Evolutionary conservation across 257 asterid species (phyloP).

Genomic region (Solanum chaucha): DNA sequence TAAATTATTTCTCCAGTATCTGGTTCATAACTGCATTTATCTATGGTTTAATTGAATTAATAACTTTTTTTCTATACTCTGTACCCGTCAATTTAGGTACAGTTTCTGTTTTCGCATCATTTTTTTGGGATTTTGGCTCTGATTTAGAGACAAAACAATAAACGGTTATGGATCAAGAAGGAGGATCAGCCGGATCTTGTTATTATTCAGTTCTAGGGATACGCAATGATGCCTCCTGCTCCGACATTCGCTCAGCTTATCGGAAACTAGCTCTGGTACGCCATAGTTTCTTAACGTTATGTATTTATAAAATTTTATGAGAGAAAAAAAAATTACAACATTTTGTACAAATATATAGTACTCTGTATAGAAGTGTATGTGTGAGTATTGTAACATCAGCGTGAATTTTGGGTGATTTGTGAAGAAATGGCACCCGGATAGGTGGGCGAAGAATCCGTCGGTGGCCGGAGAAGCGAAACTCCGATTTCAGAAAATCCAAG

Average conservation of each 20-base stretch:
- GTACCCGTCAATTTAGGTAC: neutral
- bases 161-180: constrained; percentile 47
- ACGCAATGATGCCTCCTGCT: constrained; percentile 66
- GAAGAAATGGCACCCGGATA: constrained; percentile 81
- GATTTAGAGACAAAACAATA: neutral
- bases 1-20: neutral
- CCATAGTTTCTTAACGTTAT: neutral
- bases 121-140: neutral
- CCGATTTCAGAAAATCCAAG: constrained; percentile 69
- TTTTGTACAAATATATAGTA: neutral
- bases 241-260: constrained; percentile 80
- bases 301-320: neutral
- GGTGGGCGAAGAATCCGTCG: constrained; percentile 59
- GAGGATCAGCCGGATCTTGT: constrained; percentile 53
- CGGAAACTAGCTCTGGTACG: constrained; percentile 75
- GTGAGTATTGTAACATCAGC: neutral
- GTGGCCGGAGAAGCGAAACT: constrained; percentile 65
- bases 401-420: neutral
- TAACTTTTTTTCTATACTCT: neutral
- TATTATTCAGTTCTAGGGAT: constrained; percentile 75
- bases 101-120: neutral
- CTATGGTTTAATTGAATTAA: neutral
- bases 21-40: neutral
- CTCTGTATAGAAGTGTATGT: neutral
- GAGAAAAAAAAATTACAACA: neutral